Base-by-base conservation (phyloP, 257 asterid species). In the Salvia splendens region DNA sequence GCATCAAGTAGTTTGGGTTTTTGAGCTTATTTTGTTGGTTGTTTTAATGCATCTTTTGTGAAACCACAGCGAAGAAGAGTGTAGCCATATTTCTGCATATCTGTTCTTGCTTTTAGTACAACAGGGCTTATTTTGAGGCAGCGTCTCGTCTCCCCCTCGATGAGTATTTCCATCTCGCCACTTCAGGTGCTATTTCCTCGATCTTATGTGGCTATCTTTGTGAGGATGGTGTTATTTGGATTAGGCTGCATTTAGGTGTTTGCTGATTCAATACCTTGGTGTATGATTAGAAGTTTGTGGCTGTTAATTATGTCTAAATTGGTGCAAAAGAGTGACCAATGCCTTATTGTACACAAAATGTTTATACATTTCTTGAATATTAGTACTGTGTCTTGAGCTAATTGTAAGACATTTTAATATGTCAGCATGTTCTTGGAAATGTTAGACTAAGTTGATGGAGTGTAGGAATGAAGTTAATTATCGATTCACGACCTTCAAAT, bases 1-100 rank as follows among this genome's bases (percentile, higher is more conserved):
- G 24, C 24, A 51, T 74, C 72, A 53, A 55, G 33, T 46, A 33
- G 57, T 50, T 42, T 65, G 53, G 51, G 70, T 59, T 67, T 50
- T 42, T 65, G 53, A 58, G 70, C 64, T 67, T 38, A 45, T 12
- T 20, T 56, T 56, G 28, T 55, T 63, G 72, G 56, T 63, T 61
- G 47, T 53, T 47, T 64, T 64, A 43, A 17, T 28, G 60, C 60
- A 54, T 28, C 60, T 54, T 54, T 54, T 54, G 16, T 46, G 14
- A 46, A 48, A 47, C 48, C 32, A 33, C 11, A 17, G 5, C 24
- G 24, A 8, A 35, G 16, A 53, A 51, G 57, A 5, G 12, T 14
- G n/a, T 20, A 62, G 52, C 62, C 41, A 12, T 12, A 12, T 59
- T 58, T 60, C 46, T 60, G 45, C 61, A 49, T 20, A 48, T 43